Evolutionary conservation across 1,139 yeast species (phyloP), one percentile per base, ranked within the genome.

Genomic region (Yamadazyma epiphylla): DNA sequence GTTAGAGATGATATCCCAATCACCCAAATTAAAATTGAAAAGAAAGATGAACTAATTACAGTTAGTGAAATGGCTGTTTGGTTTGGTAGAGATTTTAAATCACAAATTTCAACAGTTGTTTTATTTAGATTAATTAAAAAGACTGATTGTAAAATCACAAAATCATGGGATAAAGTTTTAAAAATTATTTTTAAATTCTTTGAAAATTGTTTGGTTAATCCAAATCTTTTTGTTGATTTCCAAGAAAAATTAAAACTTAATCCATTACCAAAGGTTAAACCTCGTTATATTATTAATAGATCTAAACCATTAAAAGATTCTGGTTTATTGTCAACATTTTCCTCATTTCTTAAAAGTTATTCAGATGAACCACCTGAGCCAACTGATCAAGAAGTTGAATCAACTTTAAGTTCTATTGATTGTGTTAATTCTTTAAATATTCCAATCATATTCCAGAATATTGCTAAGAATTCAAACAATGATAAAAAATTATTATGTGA

Each of bases 321-420:
- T 7, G 87, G 97, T 2, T 53, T 94, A 15, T 74, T 94, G 36
- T 85, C 95, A 1, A 84, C 97, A 0, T 80, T 94, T 45, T 88
- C 96, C 1, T 87, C 96, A 0, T 89, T 88, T 48, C 71, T 94
- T 55, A 85, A 94, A 43, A 94, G 96, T 11, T 77, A 82, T 37
- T 69, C 83, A 0, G 96, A 88, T 45, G 94, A 85, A 24, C 80
- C 86, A 2, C 82, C 85, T 5, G 96, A 89, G 52, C 98, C 98
- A 4, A 75, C 94, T 1, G 94, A 84, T 35, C 95, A 84, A 45
- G 97, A 89, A 47, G 80, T 94, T 29, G 96, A 88, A 39, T 74
- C 87, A 2, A 84, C 97, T 0, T 57, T 83, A 15, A 80, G 88
- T 4, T 82, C 96, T 0, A 61, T 83, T 34, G 95, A 89, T 43